Evolutionary conservation across 768 basidiomycete genomes (phyloP).

Genomic region (Lepiota subincarnata): DNA sequence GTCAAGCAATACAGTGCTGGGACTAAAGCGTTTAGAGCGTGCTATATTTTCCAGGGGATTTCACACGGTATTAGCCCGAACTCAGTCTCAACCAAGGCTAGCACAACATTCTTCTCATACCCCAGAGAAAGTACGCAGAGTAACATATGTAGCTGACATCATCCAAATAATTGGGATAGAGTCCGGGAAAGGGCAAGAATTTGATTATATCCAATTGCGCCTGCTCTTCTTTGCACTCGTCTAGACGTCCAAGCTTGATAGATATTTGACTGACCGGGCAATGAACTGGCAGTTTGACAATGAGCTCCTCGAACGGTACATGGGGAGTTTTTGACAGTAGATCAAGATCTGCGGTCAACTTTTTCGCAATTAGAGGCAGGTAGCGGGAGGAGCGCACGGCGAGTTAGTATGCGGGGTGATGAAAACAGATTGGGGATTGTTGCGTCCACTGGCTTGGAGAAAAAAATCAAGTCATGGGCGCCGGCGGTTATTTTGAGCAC

Average conservation of each 20-base stretch:
- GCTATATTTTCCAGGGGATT: no score
- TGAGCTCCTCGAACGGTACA: not conserved
- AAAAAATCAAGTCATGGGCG: not conserved
- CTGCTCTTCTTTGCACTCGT: conserved; percentile 12
- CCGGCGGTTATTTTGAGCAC: not conserved
- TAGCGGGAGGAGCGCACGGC: not conserved
- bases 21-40: no score
- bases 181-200: not conserved
- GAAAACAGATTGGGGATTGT: not conserved
- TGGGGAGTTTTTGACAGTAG: not conserved
- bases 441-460: no score
- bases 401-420: conserved; percentile 1
- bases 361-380: not conserved
- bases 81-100: no score
- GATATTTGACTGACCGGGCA: not conserved
- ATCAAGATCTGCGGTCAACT: not conserved
- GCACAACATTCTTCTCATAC: no score
- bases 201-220: conserved; percentile 8
- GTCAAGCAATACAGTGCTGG: no score
- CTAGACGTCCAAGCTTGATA: conserved; percentile 5
- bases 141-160: no score
- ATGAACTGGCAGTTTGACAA: not conserved
- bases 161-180: conserved; percentile 5
- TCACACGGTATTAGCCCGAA: no score
- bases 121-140: no score